phyloP scores from a whole-genome alignment of 176 grass and related monocot genomes.

The Saccharum spontaneum region DNA sequence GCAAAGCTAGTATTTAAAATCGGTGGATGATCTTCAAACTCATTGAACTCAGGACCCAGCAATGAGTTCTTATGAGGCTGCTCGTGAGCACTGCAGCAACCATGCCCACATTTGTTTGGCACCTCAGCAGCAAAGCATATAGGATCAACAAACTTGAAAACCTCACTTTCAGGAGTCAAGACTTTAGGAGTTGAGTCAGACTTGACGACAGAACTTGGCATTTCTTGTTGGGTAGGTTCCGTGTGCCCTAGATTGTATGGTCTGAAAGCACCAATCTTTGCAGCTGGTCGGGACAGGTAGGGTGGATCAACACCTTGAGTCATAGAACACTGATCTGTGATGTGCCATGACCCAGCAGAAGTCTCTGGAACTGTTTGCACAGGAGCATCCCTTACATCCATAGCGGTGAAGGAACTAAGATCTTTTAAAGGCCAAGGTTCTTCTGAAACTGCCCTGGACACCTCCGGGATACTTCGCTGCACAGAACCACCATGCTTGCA shows the following conservation, averaged over 20 bases:
- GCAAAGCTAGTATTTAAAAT: conserved; percentile 67
- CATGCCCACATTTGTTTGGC: conserved; percentile 77
- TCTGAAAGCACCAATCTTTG: conserved; percentile 79
- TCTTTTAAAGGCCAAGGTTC: conserved; percentile 41
- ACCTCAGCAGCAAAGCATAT: conserved; percentile 53
- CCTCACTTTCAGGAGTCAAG: conserved; percentile 38
- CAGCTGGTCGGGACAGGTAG: conserved; percentile 64
- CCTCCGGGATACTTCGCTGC: conserved; percentile 39
- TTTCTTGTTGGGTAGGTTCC: conserved; percentile 36
- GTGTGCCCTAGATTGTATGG: conserved; percentile 46
- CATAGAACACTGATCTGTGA: conserved; percentile 3
- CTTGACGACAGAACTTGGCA: conserved; percentile 21
- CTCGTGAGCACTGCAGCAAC: conserved; percentile 55
- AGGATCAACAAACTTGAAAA: conserved; percentile 52
- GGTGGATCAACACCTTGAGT: conserved; percentile 61
- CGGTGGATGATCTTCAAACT: conserved; percentile 74
- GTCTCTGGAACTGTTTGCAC: conserved; percentile 36
- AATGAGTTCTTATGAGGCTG: conserved; percentile 44
- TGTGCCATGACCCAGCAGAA: conserved; percentile 24
- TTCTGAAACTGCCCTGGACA: conserved; percentile 47
- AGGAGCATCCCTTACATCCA: conserved; percentile 41
- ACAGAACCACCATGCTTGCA: conserved; percentile 42
- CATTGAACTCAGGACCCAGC: conserved; percentile 91
- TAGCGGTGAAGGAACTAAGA: conserved; percentile 46
- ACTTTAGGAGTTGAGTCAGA: conserved; percentile 30